Evolutionary conservation across 2,329 filamentous ascomycete species (phyloP).

Genomic region (Paecilomyces fulvus): DNA sequence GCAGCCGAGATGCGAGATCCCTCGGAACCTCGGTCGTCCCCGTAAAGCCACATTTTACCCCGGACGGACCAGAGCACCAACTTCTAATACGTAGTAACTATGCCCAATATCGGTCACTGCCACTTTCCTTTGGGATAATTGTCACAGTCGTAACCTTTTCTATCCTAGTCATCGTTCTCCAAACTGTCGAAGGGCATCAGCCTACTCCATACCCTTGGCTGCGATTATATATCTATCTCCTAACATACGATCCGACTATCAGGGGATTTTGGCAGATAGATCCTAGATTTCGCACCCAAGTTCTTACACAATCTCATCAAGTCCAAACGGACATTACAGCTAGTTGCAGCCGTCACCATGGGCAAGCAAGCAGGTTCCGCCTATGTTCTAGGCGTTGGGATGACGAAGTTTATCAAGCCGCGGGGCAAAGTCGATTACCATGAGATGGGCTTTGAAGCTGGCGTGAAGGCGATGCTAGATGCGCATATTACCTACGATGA

Average conservation of each 20-base stretch:
- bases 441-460: conserved; percentile 86
- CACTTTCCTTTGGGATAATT: neutral
- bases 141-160: neutral
- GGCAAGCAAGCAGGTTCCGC: conserved; percentile 45
- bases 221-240: neutral
- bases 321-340: conserved; percentile 9
- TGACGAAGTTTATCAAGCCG: conserved; percentile 99
- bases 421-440: conserved; percentile 90
- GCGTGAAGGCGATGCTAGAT: conserved; percentile 72
- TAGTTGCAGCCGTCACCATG: conserved; percentile 39
- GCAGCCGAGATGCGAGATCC: neutral
- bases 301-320: neutral
- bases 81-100: neutral
- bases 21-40: neutral
- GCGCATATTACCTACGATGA: conserved; percentile 89
- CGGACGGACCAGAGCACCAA: neutral
- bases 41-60: neutral
- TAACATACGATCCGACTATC: neutral
- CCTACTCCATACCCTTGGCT: neutral
- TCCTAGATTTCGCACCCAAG: no score
- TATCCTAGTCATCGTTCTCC: neutral
- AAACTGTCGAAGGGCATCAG: neutral
- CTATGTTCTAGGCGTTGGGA: conserved; percentile 94
- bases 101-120: neutral
- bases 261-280: neutral